Evolutionary conservation across 2,329 filamentous ascomycete genomes (phyloP).

Genomic region (Penicillium concentricum): DNA sequence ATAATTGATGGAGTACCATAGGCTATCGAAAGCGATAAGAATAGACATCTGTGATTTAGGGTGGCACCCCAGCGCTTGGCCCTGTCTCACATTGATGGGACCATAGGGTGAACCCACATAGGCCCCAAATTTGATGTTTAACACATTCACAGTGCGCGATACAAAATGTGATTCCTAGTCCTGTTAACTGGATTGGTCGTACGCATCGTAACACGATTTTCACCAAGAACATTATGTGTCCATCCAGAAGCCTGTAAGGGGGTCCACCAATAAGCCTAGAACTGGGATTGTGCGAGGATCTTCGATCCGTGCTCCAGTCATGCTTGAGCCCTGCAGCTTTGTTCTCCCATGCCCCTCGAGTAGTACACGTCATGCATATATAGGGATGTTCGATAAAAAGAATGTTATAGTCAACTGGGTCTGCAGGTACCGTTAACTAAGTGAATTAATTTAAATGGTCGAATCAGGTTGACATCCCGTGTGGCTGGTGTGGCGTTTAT

Average conservation of each 20-base stretch:
- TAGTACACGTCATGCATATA: background rate
- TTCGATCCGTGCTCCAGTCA: conserved; percentile 9
- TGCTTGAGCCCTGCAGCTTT: conserved; percentile 4
- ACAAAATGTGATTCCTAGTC: background rate
- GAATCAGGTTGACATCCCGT: background rate
- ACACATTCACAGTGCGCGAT: background rate
- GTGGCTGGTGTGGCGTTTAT: conserved; percentile 8
- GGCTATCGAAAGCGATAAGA: background rate
- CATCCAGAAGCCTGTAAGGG: conserved; percentile 9
- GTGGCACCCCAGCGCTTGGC: conserved; percentile 8
- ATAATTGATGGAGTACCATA: background rate
- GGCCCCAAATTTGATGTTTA: background rate
- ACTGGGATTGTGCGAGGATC: conserved; percentile 3
- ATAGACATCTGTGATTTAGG: conserved; percentile 3
- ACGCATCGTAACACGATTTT: background rate
- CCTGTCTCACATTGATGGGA: conserved; percentile 22
- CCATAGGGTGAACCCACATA: conserved; percentile 1
- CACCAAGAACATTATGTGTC: conserved; percentile 3
- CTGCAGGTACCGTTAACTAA: background rate
- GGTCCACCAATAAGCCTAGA: conserved; percentile 16
- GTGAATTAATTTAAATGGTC: background rate
- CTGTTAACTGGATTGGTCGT: background rate
- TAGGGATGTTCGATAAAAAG: background rate
- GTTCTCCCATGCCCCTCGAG: background rate
- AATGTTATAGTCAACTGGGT: background rate